A percentile compares a stretch with the other conserved stretches of the same genome.
These are phyloP conservation scores for Boletus rubropictus DNA, from an alignment of 768 basidiomycete genomes.

Conservation along the genomic window DNA sequence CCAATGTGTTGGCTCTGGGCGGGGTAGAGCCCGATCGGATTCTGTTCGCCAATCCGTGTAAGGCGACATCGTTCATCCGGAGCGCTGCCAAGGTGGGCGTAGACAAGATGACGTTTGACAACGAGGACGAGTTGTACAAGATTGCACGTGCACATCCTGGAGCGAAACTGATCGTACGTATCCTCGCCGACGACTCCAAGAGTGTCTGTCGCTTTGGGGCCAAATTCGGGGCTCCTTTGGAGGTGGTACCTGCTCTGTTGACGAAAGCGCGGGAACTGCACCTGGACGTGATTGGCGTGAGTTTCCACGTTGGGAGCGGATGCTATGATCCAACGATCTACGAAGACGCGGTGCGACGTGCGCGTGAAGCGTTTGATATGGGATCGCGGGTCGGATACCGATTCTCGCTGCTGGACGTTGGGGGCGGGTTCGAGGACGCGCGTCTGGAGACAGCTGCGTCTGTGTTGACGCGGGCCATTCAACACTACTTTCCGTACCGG, in stretches of 20 bases:
- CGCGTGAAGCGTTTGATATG: conserved; percentile 83
- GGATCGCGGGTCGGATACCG: conserved; percentile 72
- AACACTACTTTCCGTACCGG: conserved; percentile 72
- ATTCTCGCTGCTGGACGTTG: conserved; percentile 85
- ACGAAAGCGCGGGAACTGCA: conserved; percentile 69
- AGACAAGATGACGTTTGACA: conserved; percentile 97
- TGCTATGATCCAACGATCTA: conserved; percentile 92
- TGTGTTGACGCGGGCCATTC: conserved; percentile 65
- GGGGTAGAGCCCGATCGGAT: conserved; percentile 75
- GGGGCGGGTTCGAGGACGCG: conserved; percentile 91
- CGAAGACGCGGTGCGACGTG: conserved; percentile 81
- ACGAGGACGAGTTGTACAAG: conserved; percentile 93
- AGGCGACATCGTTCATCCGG: conserved; percentile 89
- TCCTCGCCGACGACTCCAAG: conserved; percentile 97
- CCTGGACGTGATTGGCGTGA: conserved; percentile 88
- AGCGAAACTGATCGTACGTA: conserved; percentile 87
- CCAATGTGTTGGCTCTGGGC: conserved; percentile 65
- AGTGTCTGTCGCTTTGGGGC: conserved; percentile 88
- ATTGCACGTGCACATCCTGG: conserved; percentile 72
- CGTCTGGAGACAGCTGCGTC: conserved; percentile 77
- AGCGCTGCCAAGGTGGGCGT: conserved; percentile 75
- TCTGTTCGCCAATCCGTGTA: conserved; percentile 99
- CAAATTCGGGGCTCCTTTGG: conserved; percentile 93
- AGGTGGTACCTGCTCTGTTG: conserved; percentile 72
- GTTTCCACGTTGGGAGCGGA: conserved; percentile 97